Percentiles rank a stretch among this genome's conserved stretches.
These are phyloP conservation scores for Solanum lignicaule DNA, from an alignment of 257 asterid genomes.

Conservation along the genomic window DNA sequence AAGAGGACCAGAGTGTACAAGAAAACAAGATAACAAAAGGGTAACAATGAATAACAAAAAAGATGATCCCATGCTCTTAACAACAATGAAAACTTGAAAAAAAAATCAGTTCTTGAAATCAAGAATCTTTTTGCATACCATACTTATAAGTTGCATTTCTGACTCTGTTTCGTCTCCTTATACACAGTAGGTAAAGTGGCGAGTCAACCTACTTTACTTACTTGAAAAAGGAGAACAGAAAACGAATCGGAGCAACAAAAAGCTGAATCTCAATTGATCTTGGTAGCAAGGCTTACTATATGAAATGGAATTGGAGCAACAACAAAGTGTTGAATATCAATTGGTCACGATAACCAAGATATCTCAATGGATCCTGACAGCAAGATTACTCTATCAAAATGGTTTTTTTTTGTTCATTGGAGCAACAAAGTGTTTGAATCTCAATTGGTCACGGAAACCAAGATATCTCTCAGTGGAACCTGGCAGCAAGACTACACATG, in stretches of 20 bases:
- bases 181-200: not conserved
- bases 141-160: not conserved
- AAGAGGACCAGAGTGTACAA: constrained; percentile 1
- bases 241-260: not conserved
- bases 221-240: not conserved
- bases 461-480: no score
- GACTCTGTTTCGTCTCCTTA: not conserved
- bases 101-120: not conserved
- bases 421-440: not conserved
- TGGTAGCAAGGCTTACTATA: not conserved
- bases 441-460: no score
- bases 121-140: not conserved
- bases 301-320: not conserved
- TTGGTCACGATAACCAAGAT: no score
- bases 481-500: no score
- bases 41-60: not conserved
- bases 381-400: not conserved
- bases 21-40: not conserved
- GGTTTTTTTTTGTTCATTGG: not conserved
- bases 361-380: not conserved
- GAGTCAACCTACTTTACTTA: not conserved
- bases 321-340: not conserved
- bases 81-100: not conserved
- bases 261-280: not conserved
- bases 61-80: not conserved